Evolutionary conservation across 2,329 filamentous ascomycete species (phyloP).

Genomic region (Colletotrichum noveboracense): DNA sequence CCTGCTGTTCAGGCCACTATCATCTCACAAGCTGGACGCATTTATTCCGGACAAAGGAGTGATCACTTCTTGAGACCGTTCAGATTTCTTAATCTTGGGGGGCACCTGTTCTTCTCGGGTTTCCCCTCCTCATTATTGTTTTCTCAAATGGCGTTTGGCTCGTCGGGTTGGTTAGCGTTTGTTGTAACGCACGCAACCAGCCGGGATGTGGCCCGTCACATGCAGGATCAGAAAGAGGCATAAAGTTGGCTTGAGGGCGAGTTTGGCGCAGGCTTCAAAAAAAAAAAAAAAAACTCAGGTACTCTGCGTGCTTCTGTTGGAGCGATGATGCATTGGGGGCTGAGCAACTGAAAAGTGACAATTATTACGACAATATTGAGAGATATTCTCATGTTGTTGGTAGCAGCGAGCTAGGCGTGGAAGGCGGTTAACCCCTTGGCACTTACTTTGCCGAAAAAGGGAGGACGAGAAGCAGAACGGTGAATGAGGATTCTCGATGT

Average conservation of each 20-base stretch:
- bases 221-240: slow-evolving; percentile 7
- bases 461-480: not conserved
- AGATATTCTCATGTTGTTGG: not conserved
- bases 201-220: slow-evolving; percentile 16
- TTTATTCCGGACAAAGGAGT: not conserved
- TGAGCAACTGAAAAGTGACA: not conserved
- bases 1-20: not conserved
- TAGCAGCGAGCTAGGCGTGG: not conserved
- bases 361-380: not conserved
- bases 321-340: not conserved
- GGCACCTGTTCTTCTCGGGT: not conserved
- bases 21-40: not conserved
- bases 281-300: not conserved
- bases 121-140: not conserved
- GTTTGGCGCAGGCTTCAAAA: not conserved
- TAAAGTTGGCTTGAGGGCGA: slow-evolving; percentile 4
- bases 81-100: not conserved
- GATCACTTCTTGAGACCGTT: not conserved
- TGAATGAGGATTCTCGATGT: not conserved
- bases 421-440: not conserved
- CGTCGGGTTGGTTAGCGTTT: slow-evolving; percentile 4
- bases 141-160: not conserved
- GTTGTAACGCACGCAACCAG: slow-evolving; percentile 14
- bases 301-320: not conserved
- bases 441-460: not conserved